Percentiles rank a stretch among this genome's conserved stretches.
Evolutionary conservation across 176 grass and related monocot species (phyloP).

Genomic region (Echinochloa phyllopogon): DNA sequence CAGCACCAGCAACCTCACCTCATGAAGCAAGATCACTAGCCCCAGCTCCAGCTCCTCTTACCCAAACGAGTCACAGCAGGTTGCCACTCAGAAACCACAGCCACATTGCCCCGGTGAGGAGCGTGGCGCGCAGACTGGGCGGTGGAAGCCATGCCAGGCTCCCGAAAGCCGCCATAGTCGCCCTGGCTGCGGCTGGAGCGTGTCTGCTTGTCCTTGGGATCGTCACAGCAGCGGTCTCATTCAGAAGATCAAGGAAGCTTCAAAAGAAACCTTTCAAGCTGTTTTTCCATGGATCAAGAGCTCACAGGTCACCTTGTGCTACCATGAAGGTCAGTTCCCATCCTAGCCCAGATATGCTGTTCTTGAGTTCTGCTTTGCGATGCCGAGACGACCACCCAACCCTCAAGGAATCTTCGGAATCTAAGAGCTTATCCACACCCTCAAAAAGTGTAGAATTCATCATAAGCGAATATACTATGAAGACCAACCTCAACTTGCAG

Average conservation of each 20-base stretch:
- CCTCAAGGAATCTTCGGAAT: slow-evolving; percentile 17
- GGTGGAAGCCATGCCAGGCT: slow-evolving; percentile 10
- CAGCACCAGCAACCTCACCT: neutral
- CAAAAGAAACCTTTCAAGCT: slow-evolving; percentile 33
- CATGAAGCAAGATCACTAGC: slow-evolving; percentile 16
- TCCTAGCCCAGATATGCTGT: slow-evolving; percentile 62
- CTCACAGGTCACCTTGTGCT: slow-evolving; percentile 45
- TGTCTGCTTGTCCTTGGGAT: slow-evolving; percentile 33
- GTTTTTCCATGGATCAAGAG: slow-evolving; percentile 28
- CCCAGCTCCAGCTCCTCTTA: slow-evolving; percentile 15
- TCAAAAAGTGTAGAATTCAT: slow-evolving; percentile 23
- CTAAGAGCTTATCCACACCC: slow-evolving; percentile 37
- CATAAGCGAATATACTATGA: slow-evolving; percentile 13
- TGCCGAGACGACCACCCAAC: slow-evolving; percentile 43
- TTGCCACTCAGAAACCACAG: slow-evolving; percentile 14
- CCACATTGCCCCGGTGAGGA: slow-evolving; percentile 3
- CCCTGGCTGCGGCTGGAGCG: slow-evolving; percentile 32
- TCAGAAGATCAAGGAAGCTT: slow-evolving; percentile 35
- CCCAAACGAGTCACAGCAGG: neutral
- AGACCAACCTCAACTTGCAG: slow-evolving; percentile 21
- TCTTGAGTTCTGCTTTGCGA: slow-evolving; percentile 59
- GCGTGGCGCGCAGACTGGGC: neutral
- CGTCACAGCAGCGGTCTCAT: slow-evolving; percentile 8
- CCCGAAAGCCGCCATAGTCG: neutral
- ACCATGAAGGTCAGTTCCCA: slow-evolving; percentile 89